Base-by-base conservation (phyloP, 1,139 yeast species). In the Taiozyma onychis region DNA sequence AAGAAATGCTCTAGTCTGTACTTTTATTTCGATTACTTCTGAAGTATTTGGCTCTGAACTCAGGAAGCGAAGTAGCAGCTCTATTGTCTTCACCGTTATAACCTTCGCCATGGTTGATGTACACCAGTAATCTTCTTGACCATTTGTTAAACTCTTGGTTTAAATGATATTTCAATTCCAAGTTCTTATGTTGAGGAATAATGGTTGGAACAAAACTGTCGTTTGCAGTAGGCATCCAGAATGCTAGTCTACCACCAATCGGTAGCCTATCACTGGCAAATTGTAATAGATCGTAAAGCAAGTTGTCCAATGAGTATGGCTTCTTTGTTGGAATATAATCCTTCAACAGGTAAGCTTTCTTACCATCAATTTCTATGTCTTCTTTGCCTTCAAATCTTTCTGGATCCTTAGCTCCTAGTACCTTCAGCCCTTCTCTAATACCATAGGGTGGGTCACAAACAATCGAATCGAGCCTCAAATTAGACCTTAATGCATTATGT, bases 361-460 rank as follows among this genome's bases (percentile, higher is more conserved):
- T 82, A 2, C 97, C 97, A 52, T 87, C 85, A 46, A 62, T 61
- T 11, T 83, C 72, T 3, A 85, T 74, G 47, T 80, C 71, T 62
- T 88, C 95, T 59, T 88, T 78, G 0, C 93, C 95, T 24, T 76
- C 79, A 53, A 76, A 76, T 53, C 72, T 73, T 52, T 75, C 81
- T 0, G 80, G 77, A 59, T 88, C 77, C 56, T 78, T 82, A 2
- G 96, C 88, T 2, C 99, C 99, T 52, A 95, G 80, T 0, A 91
- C 97, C 63, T 89, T 88, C 45, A 95, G 78, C 1, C 98, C 97
- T 66, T 95, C 99, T 60, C 99, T 76, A 1, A 93, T 95, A 3
- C 99, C 99, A 66, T 93, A 93, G 0, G 99, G 99, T 1, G 99
- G 99, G 67, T 93, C 99, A 64, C 97, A 91, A 2, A 93, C 80